Conservation (phyloP, 805 yeast species). For the Pichia occidentalis region DNA sequence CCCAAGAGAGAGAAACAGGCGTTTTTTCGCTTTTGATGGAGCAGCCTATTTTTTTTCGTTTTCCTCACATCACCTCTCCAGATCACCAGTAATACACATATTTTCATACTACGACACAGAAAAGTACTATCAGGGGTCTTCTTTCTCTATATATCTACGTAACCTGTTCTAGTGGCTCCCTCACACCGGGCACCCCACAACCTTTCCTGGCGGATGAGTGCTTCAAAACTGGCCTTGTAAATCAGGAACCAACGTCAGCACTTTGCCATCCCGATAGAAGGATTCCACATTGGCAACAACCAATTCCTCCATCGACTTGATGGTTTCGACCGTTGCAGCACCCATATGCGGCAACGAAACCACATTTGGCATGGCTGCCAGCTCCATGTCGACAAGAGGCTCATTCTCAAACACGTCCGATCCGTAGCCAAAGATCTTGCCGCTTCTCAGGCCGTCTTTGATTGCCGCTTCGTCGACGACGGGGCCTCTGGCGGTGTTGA, state of each 20-base stretch:
- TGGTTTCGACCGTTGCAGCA: slow-evolving; percentile 68
- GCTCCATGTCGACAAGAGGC: slow-evolving; percentile 58
- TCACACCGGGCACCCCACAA: no score
- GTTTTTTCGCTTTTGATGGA: no score
- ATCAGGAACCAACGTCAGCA: slow-evolving; percentile 75
- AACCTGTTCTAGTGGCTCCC: no score
- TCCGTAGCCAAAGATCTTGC: slow-evolving; percentile 65
- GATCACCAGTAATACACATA: no score
- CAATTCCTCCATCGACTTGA: slow-evolving; percentile 71
- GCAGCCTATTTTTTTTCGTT: no score
- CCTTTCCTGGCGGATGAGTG: background rate
- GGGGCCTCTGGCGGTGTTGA: slow-evolving; percentile 91
- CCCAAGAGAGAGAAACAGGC: no score
- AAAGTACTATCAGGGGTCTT: no score
- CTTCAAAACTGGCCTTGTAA: slow-evolving; percentile 29
- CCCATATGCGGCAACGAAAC: slow-evolving; percentile 89
- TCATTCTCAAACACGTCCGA: slow-evolving; percentile 72
- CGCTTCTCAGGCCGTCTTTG: slow-evolving; percentile 47
- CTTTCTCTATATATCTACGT: no score
- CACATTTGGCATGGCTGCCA: slow-evolving; percentile 58
- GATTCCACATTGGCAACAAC: slow-evolving; percentile 60
- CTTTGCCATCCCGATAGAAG: slow-evolving; percentile 59
- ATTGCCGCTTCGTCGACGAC: slow-evolving; percentile 63
- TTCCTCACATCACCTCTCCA: no score
- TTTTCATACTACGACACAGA: no score